A percentile compares a stretch with the other conserved stretches of the same genome.
Conservation (phyloP, 305 asterid genomes). For the Solanum chacoense region DNA sequence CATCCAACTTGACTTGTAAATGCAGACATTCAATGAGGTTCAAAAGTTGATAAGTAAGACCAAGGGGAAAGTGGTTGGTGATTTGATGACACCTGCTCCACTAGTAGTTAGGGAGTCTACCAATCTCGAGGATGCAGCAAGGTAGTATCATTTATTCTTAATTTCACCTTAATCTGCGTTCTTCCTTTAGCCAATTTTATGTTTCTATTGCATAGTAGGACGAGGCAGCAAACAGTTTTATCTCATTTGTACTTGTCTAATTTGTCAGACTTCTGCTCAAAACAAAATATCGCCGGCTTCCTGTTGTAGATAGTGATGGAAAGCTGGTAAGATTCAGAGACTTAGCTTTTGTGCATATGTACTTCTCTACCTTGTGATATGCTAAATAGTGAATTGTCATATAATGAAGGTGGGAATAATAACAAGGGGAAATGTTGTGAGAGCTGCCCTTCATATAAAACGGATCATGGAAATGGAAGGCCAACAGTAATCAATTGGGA, state of each 20-base stretch:
- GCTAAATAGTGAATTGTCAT: conserved; percentile 1
- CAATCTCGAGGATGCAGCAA: conserved; percentile 89
- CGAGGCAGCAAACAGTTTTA: background rate
- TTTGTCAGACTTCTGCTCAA: conserved; percentile 51
- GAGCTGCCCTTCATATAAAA: conserved; percentile 82
- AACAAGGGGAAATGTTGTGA: conserved; percentile 75
- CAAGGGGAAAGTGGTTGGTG: conserved; percentile 67
- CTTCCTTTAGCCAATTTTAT: background rate
- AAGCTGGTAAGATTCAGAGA: conserved; percentile 51
- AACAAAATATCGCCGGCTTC: conserved; percentile 75
- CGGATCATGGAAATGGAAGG: conserved; percentile 23
- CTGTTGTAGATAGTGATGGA: conserved; percentile 65
- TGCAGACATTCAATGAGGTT: conserved; percentile 41
- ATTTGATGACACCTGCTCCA: conserved; percentile 82
- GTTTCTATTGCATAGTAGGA: background rate
- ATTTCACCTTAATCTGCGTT: background rate
- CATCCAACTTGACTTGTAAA: background rate
- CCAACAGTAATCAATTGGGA: background rate
- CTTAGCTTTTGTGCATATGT: background rate
- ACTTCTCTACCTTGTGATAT: background rate
- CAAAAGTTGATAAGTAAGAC: conserved; percentile 74
- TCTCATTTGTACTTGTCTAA: background rate
- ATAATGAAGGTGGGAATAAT: conserved; percentile 61
- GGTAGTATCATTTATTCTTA: conserved; percentile 19
- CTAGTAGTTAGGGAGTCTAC: conserved; percentile 63